Evolutionary conservation across 2,329 filamentous ascomycete genomes (phyloP), one percentile per base, ranked within the genome.

Genomic region (Rachicladosporium sp.): DNA sequence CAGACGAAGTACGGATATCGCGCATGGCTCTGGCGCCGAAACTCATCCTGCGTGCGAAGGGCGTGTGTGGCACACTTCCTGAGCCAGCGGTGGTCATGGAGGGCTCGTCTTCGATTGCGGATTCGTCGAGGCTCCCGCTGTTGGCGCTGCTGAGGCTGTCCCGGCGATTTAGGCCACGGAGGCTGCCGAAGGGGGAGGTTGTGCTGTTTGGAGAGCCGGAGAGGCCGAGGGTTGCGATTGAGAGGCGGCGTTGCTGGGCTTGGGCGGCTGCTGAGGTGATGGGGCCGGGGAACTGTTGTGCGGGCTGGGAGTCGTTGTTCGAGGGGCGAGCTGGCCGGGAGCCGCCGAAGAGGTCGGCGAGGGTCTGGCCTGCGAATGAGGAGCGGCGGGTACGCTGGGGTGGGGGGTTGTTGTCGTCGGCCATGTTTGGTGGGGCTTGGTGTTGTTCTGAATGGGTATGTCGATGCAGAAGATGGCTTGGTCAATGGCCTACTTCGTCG

Each of bases 11-110:
- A 50, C 78, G 80, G 52, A 83, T 74, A 62, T 78, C 80, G 51
- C 78, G 73, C 61, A 87, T 69, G 48, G 83, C 83, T 59, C 86
- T 77, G 45, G 82, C 81, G 45, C 89, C 88, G 55, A 94, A 93
- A 64, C 88, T 95, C 68, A 94, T 79, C 43, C 88, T 82, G 50
- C 88, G 80, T 43, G 75, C 75, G 57, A 88, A 89, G 29, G 87
- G 84, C 9, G 82, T 83, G 38, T 68, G 73, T 29, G 84, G 79
- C 31, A 67, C 57, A 41, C 62, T 61, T 37, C 62, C 58, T 21
- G 49, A 45, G n/a, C 66, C 60, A 13, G 46, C 34, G 31, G 68
- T 62, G 39, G 68, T 64, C 23, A 27, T 27, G 23, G 23, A 27
- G 7, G 23, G 23, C 43, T 88, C 82, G 46, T 85, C 80, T 41